phyloP scores from a whole-genome alignment of 306 rosid genomes.

The Aeschynomene evenia region DNA sequence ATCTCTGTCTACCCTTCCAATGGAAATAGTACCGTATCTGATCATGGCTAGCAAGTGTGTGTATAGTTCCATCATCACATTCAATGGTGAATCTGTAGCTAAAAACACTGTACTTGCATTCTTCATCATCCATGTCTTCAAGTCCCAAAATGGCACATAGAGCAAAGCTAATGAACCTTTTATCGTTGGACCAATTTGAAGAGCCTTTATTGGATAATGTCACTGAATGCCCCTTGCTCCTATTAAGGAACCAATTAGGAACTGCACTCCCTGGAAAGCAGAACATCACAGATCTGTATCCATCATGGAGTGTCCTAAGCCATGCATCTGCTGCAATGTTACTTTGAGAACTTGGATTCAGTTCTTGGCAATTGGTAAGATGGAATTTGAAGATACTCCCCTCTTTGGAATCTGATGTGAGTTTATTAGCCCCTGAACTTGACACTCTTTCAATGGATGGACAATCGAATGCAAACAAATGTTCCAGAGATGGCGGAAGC shows the following conservation, averaged over 20 bases:
- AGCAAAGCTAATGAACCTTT: slow-evolving; percentile 3
- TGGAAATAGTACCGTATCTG: not conserved
- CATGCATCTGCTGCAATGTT: slow-evolving; percentile 5
- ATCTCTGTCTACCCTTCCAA: slow-evolving; percentile 10
- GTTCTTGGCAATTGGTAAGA: slow-evolving; percentile 30
- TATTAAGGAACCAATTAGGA: slow-evolving; percentile 30
- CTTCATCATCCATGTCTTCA: not conserved
- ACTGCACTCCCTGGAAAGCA: slow-evolving; percentile 37
- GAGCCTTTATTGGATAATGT: not conserved
- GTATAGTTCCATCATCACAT: not conserved
- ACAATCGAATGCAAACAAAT: slow-evolving; percentile 28
- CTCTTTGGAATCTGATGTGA: not conserved
- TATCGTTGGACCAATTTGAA: not conserved
- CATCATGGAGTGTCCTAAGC: slow-evolving; percentile 1
- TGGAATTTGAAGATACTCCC: slow-evolving; percentile 19
- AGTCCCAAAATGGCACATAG: slow-evolving; percentile 5
- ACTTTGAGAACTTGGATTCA: not conserved
- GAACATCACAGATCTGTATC: slow-evolving; percentile 4
- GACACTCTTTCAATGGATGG: slow-evolving; percentile 15
- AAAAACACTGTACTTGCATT: not conserved
- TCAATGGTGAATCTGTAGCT: slow-evolving; percentile 15
- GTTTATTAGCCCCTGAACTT: not conserved
- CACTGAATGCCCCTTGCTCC: not conserved
- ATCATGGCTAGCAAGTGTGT: not conserved
- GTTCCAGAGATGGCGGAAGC: slow-evolving; percentile 19